Evolutionary conservation across 1,139 yeast species (phyloP), one percentile per base, ranked within the genome.

Genomic region (Kodamaea plutei): DNA sequence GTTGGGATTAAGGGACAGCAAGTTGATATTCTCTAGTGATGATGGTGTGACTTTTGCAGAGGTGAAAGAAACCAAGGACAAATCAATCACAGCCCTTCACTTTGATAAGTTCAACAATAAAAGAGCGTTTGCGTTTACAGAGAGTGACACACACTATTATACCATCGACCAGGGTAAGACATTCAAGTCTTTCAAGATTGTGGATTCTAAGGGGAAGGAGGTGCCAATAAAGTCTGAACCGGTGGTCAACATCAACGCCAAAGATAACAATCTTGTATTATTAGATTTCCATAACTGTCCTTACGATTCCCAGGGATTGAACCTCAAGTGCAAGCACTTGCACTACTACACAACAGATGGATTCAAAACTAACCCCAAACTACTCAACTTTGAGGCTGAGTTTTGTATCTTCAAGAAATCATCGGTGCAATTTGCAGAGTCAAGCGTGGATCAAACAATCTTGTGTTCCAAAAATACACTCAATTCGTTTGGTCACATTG

Each of bases 151-250:
- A 3, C 83, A 76, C 20, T 80, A 55, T 42, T 58, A 66, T 15
- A 74, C 91, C 5, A 54, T 49, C 15, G 81, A 83, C 48, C 57
- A 62, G 35, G 93, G 91, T 16, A 54, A 61, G 23, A 48, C 69
- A 1, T 84, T 91, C 91, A 39, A 44, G 2, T 39, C 52, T 16
- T 73, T 79, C 45, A 58, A 59, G 10, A 16, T 57, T 8, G 30
- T 27, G 6, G 40, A 39, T 15, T 28, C 40, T 2, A 41, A 44
- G 9, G 38, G 43, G 4, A 33, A 33, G 23, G 29, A 23, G 9
- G 5, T 31, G 26, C 30, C n/a, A 28, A 29, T 27, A 24, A 34
- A 46, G 18, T 35, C 47, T 7, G 22, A 23, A 30, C 63, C 53
- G 11, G 36, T 26, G 32, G 39, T 64, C 9, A 30, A 38, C 11